phyloP scores from a whole-genome alignment of 108 stramenopile genomes.

The Pseudonitzschia pungens region DNA sequence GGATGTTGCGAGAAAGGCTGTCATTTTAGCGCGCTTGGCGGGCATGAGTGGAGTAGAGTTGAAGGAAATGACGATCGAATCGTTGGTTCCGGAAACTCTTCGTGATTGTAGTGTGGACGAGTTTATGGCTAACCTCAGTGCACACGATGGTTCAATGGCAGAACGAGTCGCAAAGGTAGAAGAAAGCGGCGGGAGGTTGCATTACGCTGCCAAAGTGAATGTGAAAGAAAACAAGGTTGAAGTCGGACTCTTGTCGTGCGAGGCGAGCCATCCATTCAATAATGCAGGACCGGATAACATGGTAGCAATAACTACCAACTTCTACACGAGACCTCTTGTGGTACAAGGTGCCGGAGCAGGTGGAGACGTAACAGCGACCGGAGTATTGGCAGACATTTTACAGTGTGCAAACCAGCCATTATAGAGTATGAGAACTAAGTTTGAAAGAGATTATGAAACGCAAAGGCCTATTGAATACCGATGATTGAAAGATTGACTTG shows the following conservation, averaged over 20 bases:
- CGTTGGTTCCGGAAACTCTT: conserved; percentile 43
- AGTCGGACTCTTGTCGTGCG: conserved; percentile 51
- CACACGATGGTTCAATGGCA: conserved; percentile 41
- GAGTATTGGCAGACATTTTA: conserved; percentile 51
- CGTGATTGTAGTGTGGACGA: conserved; percentile 46
- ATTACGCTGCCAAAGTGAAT: conserved; percentile 63
- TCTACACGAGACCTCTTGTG: conserved; percentile 51
- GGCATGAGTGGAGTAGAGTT: conserved; percentile 47
- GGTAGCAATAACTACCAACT: conserved; percentile 51
- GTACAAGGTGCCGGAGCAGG: conserved; percentile 64
- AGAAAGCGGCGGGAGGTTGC: conserved; percentile 42
- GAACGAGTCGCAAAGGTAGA: conserved; percentile 39
- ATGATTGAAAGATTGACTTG: too few relatives aligned
- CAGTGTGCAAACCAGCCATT: conserved; percentile 28
- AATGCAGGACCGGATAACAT: conserved; percentile 59
- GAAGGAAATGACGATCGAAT: conserved; percentile 43
- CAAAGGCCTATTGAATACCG: too few relatives aligned
- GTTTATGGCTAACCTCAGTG: conserved; percentile 45
- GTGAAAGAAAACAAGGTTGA: conserved; percentile 35
- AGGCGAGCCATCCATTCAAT: conserved; percentile 48
- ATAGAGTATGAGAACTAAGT: too few relatives aligned
- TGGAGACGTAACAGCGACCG: conserved; percentile 58
- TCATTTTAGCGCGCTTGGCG: conserved; percentile 56
- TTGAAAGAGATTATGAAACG: too few relatives aligned
- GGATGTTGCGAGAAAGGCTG: conserved; percentile 62